Percentiles rank a stretch among this genome's conserved stretches.
phyloP scores from a whole-genome alignment of 116 monocot genomes.

The Dioscorea cayenensis region DNA sequence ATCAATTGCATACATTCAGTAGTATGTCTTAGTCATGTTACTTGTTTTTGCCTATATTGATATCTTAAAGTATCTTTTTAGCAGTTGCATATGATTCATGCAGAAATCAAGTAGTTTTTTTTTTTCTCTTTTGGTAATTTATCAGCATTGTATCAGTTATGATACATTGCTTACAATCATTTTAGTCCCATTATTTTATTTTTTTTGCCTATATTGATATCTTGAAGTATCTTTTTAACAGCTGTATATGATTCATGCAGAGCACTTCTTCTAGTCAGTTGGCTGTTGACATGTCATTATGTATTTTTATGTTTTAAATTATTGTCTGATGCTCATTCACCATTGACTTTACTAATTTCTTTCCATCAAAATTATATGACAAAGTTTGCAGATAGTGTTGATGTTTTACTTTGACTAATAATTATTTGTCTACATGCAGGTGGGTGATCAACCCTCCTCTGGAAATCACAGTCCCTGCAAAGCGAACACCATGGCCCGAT shows the following conservation, averaged over 20 bases:
- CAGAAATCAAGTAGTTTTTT: background rate
- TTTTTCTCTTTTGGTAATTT: background rate
- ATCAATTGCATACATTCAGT: background rate
- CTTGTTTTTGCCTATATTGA: background rate
- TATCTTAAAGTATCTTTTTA: too few relatives aligned
- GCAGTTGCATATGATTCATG: background rate
- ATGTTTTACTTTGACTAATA: background rate
- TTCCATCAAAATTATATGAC: too few relatives aligned
- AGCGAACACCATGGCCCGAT: conserved; percentile 73
- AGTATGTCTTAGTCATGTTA: background rate
- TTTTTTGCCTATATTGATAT: background rate
- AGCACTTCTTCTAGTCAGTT: too few relatives aligned
- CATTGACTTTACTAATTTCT: too few relatives aligned
- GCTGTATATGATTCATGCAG: too few relatives aligned
- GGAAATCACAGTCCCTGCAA: conserved; percentile 62
- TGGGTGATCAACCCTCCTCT: conserved; percentile 73
- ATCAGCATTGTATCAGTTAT: background rate
- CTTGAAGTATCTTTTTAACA: too few relatives aligned
- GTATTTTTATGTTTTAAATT: background rate
- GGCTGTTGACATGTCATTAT: too few relatives aligned
- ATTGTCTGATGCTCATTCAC: too few relatives aligned
- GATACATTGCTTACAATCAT: too few relatives aligned
- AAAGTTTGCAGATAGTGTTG: background rate
- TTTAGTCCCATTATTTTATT: background rate
- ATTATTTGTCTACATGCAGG: conserved; percentile 22